Conservation (phyloP, 768 basidiomycete genomes). For the Boletus vermiculosoides region DNA sequence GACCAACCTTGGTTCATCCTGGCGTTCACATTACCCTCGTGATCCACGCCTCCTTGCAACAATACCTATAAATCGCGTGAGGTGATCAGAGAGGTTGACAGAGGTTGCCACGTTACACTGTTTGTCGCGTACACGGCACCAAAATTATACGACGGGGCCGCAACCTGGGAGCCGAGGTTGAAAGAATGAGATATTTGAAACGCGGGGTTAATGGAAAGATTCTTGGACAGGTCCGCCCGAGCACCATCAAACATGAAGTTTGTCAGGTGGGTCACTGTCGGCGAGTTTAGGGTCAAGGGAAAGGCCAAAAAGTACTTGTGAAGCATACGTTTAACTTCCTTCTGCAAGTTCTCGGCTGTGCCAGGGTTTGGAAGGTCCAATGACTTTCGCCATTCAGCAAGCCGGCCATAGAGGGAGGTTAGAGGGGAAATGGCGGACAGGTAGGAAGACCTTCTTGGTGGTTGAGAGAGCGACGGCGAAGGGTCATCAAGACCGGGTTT, state of each 20-base stretch:
- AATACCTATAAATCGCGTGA: conserved; percentile 58
- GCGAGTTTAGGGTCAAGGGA: not conserved
- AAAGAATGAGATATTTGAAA: conserved; percentile 99
- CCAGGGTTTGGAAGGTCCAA: conserved; percentile 90
- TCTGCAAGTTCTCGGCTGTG: conserved; percentile 86
- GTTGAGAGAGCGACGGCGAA: conserved; percentile 35
- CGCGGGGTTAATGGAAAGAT: conserved; percentile 86
- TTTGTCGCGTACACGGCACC: conserved; percentile 88
- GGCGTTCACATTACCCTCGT: conserved; percentile 87
- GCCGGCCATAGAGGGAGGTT: conserved; percentile 63
- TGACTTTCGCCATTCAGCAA: conserved; percentile 78
- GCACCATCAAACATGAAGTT: conserved; percentile 98
- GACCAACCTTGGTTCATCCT: conserved; percentile 91
- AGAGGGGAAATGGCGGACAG: conserved; percentile 48
- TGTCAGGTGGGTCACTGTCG: conserved; percentile 79
- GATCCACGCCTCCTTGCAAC: conserved; percentile 91
- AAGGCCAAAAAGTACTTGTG: conserved; percentile 4
- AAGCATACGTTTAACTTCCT: conserved; percentile 82
- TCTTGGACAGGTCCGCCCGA: conserved; percentile 93
- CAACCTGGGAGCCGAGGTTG: conserved; percentile 81
- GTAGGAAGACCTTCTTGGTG: conserved; percentile 40
- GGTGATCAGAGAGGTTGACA: conserved; percentile 19
- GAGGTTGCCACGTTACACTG: conserved; percentile 46
- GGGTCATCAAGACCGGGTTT: conserved; percentile 42
- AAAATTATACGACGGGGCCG: conserved; percentile 89